Conservation (phyloP, 2,329 filamentous ascomycete species). For the Stachybotrys elegans region DNA sequence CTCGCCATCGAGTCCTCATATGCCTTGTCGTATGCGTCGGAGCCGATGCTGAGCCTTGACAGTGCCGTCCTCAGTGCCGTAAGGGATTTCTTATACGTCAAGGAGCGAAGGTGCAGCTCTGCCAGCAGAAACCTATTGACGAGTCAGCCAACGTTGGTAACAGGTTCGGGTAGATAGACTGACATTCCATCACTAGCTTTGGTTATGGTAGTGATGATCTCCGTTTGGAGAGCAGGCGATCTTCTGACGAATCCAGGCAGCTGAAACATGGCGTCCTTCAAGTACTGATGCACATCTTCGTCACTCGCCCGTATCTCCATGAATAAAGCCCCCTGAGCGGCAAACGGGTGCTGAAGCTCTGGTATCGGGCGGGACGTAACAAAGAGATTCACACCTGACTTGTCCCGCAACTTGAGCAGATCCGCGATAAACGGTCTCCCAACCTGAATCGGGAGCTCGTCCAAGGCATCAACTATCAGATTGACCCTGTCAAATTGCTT, state of each 20-base stretch:
- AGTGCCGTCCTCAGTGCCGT: neutral
- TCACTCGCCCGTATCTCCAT: neutral
- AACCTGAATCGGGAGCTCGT: neutral
- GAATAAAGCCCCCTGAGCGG: neutral
- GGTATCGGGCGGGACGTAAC: neutral
- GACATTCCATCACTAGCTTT: neutral
- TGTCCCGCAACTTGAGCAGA: neutral
- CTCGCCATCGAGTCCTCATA: neutral
- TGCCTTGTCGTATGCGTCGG: neutral
- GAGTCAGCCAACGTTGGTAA: neutral
- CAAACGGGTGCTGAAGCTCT: neutral
- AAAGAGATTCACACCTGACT: neutral
- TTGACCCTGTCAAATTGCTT: neutral
- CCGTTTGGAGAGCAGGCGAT: neutral
- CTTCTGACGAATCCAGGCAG: neutral
- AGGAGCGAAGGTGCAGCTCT: neutral
- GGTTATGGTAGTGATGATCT: neutral
- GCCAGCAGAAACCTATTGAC: neutral
- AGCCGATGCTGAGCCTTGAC: neutral
- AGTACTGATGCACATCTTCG: neutral
- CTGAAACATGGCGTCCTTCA: neutral
- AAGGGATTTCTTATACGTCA: neutral
- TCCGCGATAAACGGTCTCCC: neutral
- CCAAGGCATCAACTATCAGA: neutral
- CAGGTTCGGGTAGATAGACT: neutral